Conservation (phyloP, 257 asterid genomes). For the Salvia hispanica region DNA sequence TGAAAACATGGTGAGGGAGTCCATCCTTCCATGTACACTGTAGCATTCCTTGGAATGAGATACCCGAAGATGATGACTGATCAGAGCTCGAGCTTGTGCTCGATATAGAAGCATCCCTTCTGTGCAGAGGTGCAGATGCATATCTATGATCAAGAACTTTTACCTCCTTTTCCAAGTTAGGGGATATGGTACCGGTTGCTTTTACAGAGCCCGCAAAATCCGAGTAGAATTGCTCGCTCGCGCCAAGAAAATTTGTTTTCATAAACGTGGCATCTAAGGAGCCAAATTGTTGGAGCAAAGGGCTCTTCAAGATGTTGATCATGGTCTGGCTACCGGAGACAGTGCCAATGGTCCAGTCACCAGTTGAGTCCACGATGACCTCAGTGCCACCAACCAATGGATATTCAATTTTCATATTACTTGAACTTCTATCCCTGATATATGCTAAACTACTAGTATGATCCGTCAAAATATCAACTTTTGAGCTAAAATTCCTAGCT, state of each 20-base stretch:
- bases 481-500: slow-evolving; percentile 43
- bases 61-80: slow-evolving; percentile 52
- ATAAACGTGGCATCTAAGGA: slow-evolving; percentile 35
- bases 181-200: background rate
- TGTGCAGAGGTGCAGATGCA: slow-evolving; percentile 49
- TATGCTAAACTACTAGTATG: slow-evolving; percentile 38
- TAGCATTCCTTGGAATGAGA: slow-evolving; percentile 73
- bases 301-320: slow-evolving; percentile 76
- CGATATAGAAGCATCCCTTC: slow-evolving; percentile 55
- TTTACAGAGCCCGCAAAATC: slow-evolving; percentile 36
- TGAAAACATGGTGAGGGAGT: slow-evolving; percentile 59
- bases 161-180: slow-evolving; percentile 38
- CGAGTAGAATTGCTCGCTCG: slow-evolving; percentile 29
- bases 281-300: slow-evolving; percentile 55
- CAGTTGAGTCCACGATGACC: slow-evolving; percentile 19
- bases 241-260: slow-evolving; percentile 32
- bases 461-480: slow-evolving; percentile 40
- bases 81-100: slow-evolving; percentile 71
- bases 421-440: slow-evolving; percentile 28
- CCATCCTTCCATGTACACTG: slow-evolving; percentile 77
- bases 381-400: slow-evolving; percentile 30
- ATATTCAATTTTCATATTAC: slow-evolving; percentile 44
- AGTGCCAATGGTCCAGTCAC: slow-evolving; percentile 50
- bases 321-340: slow-evolving; percentile 66
- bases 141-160: slow-evolving; percentile 44